Conservation (phyloP, 768 basidiomycete genomes). For the Hygrophorus russula region DNA sequence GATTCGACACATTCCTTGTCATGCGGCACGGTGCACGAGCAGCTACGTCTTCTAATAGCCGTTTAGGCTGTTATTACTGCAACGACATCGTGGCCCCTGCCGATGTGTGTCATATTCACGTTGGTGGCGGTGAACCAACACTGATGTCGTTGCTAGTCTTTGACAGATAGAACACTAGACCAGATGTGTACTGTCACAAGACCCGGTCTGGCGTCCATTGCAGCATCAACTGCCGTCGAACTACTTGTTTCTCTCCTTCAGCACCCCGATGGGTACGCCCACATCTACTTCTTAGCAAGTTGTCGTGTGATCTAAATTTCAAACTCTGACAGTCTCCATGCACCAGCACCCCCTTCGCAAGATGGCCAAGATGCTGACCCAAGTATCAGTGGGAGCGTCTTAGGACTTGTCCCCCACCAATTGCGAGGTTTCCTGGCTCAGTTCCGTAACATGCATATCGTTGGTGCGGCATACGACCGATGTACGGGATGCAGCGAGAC, state of each 20-base stretch:
- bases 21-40: slow-evolving; percentile 86
- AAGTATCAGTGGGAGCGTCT: slow-evolving; percentile 41
- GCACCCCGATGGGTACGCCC: slow-evolving; percentile 71
- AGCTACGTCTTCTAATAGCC: slow-evolving; percentile 18
- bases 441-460: slow-evolving; percentile 76
- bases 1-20: slow-evolving; percentile 93
- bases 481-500: slow-evolving; percentile 88
- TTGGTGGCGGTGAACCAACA: slow-evolving; percentile 7
- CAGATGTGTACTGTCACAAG: slow-evolving; percentile 99
- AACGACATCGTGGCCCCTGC: slow-evolving; percentile 96
- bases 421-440: slow-evolving; percentile 83
- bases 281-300: neutral
- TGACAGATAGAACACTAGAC: slow-evolving; percentile 87
- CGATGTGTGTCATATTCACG: slow-evolving; percentile 46
- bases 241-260: slow-evolving; percentile 81
- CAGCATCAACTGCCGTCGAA: slow-evolving; percentile 87
- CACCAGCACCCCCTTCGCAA: slow-evolving; percentile 55
- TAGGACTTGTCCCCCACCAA: slow-evolving; percentile 91
- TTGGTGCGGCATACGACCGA: slow-evolving; percentile 74
- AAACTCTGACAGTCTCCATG: slow-evolving; percentile 25
- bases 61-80: slow-evolving; percentile 93
- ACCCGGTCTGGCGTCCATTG: slow-evolving; percentile 89
- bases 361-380: slow-evolving; percentile 12
- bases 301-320: neutral
- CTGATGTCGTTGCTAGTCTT: slow-evolving; percentile 22